phyloP scores from a whole-genome alignment of 2,329 filamentous ascomycete genomes.

The Aspergillus sp. region DNA sequence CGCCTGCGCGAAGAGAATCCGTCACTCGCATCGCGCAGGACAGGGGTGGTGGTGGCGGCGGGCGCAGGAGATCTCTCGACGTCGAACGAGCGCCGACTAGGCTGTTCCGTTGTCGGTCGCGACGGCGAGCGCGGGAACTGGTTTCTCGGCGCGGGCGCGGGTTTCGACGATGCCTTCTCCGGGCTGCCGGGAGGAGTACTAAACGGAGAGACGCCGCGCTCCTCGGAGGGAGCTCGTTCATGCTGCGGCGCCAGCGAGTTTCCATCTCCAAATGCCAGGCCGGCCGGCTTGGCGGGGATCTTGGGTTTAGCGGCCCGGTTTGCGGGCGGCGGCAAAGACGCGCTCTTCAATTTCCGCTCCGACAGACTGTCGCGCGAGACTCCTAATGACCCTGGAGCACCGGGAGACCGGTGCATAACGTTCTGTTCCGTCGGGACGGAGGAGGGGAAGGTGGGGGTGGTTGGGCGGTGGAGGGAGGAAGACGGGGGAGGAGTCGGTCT shows the following conservation, averaged over 20 bases:
- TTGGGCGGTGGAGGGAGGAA: conserved; percentile 25
- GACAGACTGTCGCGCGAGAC: conserved; percentile 20
- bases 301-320: conserved; percentile 80
- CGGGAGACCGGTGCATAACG: conserved; percentile 22
- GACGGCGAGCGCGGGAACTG: conserved; percentile 19
- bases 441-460: conserved; percentile 30
- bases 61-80: conserved; percentile 25
- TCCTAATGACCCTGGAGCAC: conserved; percentile 11
- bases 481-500: conserved; percentile 13
- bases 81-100: conserved; percentile 27
- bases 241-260: conserved; percentile 27
- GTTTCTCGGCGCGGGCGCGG: conserved; percentile 12
- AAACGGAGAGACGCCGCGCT: conserved; percentile 68
- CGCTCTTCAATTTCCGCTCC: conserved; percentile 35
- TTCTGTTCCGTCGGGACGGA: conserved; percentile 20
- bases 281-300: conserved; percentile 52
- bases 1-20: conserved; percentile 29
- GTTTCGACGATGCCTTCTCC: conserved; percentile 52
- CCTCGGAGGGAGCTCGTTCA: conserved; percentile 36
- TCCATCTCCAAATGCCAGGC: conserved; percentile 30
- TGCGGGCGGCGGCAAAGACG: conserved; percentile 66
- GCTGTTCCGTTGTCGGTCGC: conserved; percentile 27
- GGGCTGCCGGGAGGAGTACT: conserved; percentile 79
- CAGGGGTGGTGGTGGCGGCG: conserved; percentile 10
- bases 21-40: conserved; percentile 29